These are phyloP conservation scores for Fusarium oligoseptatum DNA, from an alignment of 2,329 filamentous ascomycete species.

Conservation along the genomic window DNA sequence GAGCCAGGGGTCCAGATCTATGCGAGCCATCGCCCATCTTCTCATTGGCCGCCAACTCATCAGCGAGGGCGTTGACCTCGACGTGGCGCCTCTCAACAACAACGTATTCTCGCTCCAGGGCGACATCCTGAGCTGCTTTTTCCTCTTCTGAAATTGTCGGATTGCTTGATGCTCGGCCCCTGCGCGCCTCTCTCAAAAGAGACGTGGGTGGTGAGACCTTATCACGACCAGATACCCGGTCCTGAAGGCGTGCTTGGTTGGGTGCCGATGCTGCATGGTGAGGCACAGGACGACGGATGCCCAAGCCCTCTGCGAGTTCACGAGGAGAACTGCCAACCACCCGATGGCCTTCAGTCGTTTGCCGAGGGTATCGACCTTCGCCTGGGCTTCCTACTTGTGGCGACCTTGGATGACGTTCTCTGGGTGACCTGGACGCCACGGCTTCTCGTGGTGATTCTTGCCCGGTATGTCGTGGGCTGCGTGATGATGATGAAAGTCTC, in stretches of 20 bases:
- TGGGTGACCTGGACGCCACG: constrained; percentile 55
- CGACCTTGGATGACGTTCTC: constrained; percentile 57
- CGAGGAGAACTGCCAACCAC: constrained; percentile 57
- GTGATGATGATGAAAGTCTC: constrained; percentile 45
- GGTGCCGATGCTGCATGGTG: constrained; percentile 65
- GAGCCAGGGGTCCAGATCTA: constrained; percentile 74
- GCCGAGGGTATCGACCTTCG: constrained; percentile 52
- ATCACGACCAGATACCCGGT: constrained; percentile 41
- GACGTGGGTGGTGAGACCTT: constrained; percentile 45
- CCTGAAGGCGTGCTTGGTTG: constrained; percentile 53
- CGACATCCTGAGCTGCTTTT: constrained; percentile 85
- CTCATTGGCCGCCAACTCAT: constrained; percentile 90
- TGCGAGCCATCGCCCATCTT: constrained; percentile 67
- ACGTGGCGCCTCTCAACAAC: constrained; percentile 95
- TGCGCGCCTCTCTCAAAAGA: constrained; percentile 52
- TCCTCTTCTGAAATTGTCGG: constrained; percentile 70
- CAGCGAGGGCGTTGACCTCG: constrained; percentile 96
- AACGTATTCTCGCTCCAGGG: constrained; percentile 94
- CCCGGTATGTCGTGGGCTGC: constrained; percentile 54
- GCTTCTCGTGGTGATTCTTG: constrained; percentile 52
- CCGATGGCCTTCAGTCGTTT: constrained; percentile 48
- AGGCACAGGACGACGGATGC: constrained; percentile 63
- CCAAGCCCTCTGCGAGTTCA: constrained; percentile 63
- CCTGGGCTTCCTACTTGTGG: constrained; percentile 60
- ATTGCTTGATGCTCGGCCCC: constrained; percentile 46